phyloP scores from a whole-genome alignment of 345 rosid species.

The Ceriops zippeliana region DNA sequence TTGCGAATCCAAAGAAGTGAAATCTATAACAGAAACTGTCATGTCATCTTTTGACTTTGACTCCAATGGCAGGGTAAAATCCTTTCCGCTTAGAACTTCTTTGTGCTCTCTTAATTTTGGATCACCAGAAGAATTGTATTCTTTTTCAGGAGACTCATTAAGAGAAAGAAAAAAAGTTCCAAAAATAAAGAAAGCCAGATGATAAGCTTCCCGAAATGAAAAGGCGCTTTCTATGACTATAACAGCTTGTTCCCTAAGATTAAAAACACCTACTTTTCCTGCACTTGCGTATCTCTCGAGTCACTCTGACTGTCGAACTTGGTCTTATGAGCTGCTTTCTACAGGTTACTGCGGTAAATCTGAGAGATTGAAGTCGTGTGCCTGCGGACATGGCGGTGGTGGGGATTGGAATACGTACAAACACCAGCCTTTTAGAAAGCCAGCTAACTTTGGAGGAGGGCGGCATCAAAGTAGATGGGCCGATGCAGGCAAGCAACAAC shows the following conservation, averaged over 20 bases:
- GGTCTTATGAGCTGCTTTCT: constrained; percentile 12
- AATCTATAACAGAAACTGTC: constrained; percentile 78
- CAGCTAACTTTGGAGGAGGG: constrained; percentile 85
- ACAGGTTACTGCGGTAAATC: constrained; percentile 86
- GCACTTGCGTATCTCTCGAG: not conserved
- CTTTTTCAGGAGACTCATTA: not conserved
- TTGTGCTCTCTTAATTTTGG: not conserved
- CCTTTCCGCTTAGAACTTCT: not conserved
- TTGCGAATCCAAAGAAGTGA: constrained; percentile 70
- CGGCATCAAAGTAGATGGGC: constrained; percentile 83
- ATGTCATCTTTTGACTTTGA: constrained; percentile 72
- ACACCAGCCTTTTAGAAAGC: constrained; percentile 89
- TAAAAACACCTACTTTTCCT: no score
- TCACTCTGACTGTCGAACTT: not conserved
- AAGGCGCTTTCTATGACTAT: not conserved
- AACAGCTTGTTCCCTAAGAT: no score
- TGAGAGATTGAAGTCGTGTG: constrained; percentile 66
- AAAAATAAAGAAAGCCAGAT: not conserved
- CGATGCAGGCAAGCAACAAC: constrained; percentile 77
- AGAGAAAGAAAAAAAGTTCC: no score
- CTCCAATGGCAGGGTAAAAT: constrained; percentile 51
- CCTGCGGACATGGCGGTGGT: constrained; percentile 83
- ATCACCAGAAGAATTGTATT: not conserved
- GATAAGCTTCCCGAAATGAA: not conserved
- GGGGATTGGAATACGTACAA: constrained; percentile 90